Base-by-base conservation (phyloP, 164 flowering plant genomes). In the Magnolia changhungtana region DNA sequence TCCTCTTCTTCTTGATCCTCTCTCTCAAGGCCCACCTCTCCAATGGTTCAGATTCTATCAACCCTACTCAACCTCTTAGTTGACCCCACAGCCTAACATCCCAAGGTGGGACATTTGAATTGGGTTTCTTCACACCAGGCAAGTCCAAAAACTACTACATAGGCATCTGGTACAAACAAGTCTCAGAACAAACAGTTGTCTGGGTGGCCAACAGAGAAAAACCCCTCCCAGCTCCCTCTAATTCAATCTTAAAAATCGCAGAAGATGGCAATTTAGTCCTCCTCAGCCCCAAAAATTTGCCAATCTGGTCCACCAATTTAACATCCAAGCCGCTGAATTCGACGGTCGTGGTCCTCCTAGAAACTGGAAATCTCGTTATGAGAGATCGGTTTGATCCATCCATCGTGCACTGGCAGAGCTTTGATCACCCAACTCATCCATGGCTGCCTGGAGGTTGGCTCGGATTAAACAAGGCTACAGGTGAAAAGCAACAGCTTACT, bases 291-390 rank as follows among this genome's bases (percentile, higher is more conserved):
- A 78, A 84, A 27, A 58, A 81, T 49, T 14, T 7, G n/a, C 80
- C 76, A 50, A 71, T 91, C 50, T 93, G 94, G 97, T 88, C 93
- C 16, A 88, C 96, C 19, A 80, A 84, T 72, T 51, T 82, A 63
- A 80, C 58, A 71, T 77, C 89, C 4, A 27, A 63, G 2, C 10
- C 59, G 8, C 71, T 85, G 16, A 72, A 59, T 50, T 75, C 84
- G 8, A 63, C 82, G 0, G 77, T 73, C 73, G 90, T 87, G 14
- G 85, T 84, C 19, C 84, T 91, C 68, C 68, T 51, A 0, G 91
- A 90, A 72, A 67, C 75, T 11, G 97, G 95, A 2, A 91, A 92
- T 80, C 80, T 92, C 58, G 86, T 89, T 68, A 19, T 91, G 71
- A 83, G 75, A 71, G 83, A 78, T 74, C 81, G 78, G 61, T 67